Evolutionary conservation across 129 eudicot species (phyloP).

Genomic region (Centaurea solstitialis): DNA sequence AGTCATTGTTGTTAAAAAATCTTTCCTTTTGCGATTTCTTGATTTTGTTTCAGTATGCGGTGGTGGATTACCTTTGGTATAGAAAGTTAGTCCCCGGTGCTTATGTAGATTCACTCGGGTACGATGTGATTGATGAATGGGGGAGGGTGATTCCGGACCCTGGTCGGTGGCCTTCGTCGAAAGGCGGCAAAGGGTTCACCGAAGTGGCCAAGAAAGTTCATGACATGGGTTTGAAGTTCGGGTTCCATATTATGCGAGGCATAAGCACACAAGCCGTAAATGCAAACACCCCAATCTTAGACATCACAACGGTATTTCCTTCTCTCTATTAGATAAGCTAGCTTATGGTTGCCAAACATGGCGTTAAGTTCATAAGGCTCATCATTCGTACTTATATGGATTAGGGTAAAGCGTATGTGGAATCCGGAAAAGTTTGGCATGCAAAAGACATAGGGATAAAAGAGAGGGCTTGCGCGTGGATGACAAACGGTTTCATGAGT

Average conservation of each 20-base stretch:
- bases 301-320: conserved; percentile 68
- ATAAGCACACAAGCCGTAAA: conserved; percentile 92
- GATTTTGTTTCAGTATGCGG: conserved; percentile 66
- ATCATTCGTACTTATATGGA: not conserved
- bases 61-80: conserved; percentile 98
- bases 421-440: conserved; percentile 67
- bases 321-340: not conserved
- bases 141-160: conserved; percentile 98
- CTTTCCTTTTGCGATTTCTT: not conserved
- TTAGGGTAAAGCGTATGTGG: conserved; percentile 83
- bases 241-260: conserved; percentile 98
- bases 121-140: conserved; percentile 93
- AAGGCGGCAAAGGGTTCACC: conserved; percentile 67
- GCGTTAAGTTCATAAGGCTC: not conserved
- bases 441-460: conserved; percentile 82
- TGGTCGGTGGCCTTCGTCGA: conserved; percentile 88
- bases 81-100: conserved; percentile 81
- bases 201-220: conserved; percentile 83
- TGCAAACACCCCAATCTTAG: conserved; percentile 91
- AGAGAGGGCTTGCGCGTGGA: conserved; percentile 86
- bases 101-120: conserved; percentile 73
- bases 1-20: not conserved
- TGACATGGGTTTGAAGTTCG: conserved; percentile 90
- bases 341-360: not conserved
- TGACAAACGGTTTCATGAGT: conserved; percentile 90